Evolutionary conservation across 805 yeast genomes (phyloP).

Genomic region (Wickerhamiella kurtzmanii): DNA sequence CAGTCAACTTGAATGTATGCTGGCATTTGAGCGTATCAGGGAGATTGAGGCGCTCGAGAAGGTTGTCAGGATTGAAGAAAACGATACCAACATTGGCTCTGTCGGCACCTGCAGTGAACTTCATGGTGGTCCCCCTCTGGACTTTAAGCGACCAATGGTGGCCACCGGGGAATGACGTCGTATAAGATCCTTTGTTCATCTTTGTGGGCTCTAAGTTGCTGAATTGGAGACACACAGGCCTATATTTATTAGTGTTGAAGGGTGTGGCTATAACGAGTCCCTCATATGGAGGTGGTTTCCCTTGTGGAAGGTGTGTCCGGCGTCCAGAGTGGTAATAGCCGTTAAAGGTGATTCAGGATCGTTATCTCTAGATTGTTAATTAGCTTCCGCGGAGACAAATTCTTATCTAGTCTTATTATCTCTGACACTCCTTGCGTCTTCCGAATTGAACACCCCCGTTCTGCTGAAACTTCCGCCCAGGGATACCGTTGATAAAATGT

Average conservation of each 20-base stretch:
- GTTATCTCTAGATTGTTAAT: not conserved
- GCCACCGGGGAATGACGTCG: conserved; percentile 4
- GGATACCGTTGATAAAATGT: not conserved
- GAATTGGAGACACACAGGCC: no score
- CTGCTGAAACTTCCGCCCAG: not conserved
- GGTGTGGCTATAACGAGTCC: no score
- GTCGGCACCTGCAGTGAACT: conserved; percentile 6
- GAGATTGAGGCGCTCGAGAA: conserved; percentile 6
- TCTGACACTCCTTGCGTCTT: not conserved
- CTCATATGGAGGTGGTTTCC: no score
- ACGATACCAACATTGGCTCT: conserved; percentile 7
- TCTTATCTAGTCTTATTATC: not conserved
- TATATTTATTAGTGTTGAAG: no score
- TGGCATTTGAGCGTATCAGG: conserved; percentile 9
- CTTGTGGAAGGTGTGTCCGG: not conserved
- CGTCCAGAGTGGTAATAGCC: no score
- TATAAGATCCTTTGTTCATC: not conserved
- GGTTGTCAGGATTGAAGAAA: conserved; percentile 8
- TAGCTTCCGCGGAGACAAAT: not conserved
- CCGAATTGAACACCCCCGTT: not conserved
- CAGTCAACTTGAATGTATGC: conserved; percentile 7
- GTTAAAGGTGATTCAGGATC: not conserved
- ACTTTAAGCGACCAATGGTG: conserved; percentile 9
- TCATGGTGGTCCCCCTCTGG: conserved; percentile 8
- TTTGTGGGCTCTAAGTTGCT: no score